These are phyloP conservation scores for Sporothrix dimorphospora DNA, from an alignment of 2,329 filamentous ascomycete species.

Conservation along the genomic window DNA sequence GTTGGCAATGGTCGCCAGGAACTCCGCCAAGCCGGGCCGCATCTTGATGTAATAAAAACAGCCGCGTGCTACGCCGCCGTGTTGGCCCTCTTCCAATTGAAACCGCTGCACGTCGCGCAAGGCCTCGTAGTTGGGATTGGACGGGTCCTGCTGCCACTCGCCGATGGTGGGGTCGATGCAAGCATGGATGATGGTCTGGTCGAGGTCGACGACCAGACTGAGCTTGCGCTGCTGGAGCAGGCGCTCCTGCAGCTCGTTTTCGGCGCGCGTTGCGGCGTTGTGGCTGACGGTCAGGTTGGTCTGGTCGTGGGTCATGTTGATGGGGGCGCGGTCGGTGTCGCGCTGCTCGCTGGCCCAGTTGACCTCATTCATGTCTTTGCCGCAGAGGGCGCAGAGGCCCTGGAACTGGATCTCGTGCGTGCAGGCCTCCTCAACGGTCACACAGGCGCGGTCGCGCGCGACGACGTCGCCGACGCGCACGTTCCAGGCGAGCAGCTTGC, in stretches of 20 bases:
- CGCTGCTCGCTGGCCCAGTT: conserved; percentile 80
- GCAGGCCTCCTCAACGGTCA: conserved; percentile 88
- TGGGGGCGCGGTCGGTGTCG: conserved; percentile 83
- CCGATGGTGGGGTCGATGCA: conserved; percentile 95
- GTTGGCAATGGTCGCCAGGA: conserved; percentile 75
- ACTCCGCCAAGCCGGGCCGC: conserved; percentile 80
- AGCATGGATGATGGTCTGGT: conserved; percentile 98
- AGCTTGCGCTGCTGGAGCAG: conserved; percentile 81
- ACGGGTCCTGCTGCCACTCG: conserved; percentile 88
- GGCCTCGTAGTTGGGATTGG: conserved; percentile 87
- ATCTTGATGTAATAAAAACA: conserved; percentile 99
- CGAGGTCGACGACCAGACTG: conserved; percentile 92
- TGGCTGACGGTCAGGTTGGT: conserved; percentile 83
- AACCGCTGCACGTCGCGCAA: conserved; percentile 88
- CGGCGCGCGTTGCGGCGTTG: conserved; percentile 76
- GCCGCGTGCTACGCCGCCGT: conserved; percentile 66
- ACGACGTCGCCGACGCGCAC: conserved; percentile 70
- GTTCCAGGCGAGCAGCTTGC: conserved; percentile 75
- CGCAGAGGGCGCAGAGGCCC: conserved; percentile 88
- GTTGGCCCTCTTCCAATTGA: conserved; percentile 84
- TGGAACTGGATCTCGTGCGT: conserved; percentile 89
- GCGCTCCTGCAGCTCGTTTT: conserved; percentile 83
- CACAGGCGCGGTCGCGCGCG: conserved; percentile 58
- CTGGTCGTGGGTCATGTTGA: conserved; percentile 95
- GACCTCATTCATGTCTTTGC: conserved; percentile 92